Base-by-base conservation (phyloP, 1,284 basidiomycete species). In the Irpex sp. region DNA sequence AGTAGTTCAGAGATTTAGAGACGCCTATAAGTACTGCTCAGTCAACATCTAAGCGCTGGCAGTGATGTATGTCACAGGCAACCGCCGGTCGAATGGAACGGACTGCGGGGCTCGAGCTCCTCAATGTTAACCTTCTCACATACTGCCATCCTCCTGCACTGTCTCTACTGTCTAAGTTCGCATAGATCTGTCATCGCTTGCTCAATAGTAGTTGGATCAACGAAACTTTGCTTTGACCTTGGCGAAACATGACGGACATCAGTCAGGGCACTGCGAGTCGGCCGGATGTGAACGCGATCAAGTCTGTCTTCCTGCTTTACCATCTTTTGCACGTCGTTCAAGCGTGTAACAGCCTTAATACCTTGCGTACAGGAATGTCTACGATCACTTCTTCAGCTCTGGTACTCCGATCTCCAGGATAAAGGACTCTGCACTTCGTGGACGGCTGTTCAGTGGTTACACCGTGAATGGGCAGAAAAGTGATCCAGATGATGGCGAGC, bases 401-500 rank as follows among this genome's bases (percentile, higher is more conserved):
- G 80, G 80, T 47, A 69, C 72, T 42, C 80, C 81, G 57, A 75
- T 87, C 28, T 80, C 83, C 47, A 89, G 85, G 71, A 74, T 90
- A 62, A 84, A 82, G 69, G 86, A 91, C 71, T 79, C 80, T 19
- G 82, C 85, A 9, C 74, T 88, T 18, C 78, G 82, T 58, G 85
- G 86, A 64, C 80, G 82, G 18, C 71, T 92, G 21, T 81, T 88
- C 64, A 71, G 74, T 57, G 67, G 74, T 19, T 23, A 33, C 2
- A 45, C 54, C 23, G 14, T 45, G 14, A 54, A 14, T 54, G 52
- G 28, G 35, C 52, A 28, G 12, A 36, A 35, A 21, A 21, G 12
- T 35, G 52, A 54, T 35, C 1, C 18, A 12, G 21, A 23, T 21
- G 52, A 54, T 2, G 28, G 28, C 18, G 14, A 35, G 28, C 10